Evolutionary conservation across 768 basidiomycete species (phyloP).

Genomic region (Neoboletus brunneissimus): DNA sequence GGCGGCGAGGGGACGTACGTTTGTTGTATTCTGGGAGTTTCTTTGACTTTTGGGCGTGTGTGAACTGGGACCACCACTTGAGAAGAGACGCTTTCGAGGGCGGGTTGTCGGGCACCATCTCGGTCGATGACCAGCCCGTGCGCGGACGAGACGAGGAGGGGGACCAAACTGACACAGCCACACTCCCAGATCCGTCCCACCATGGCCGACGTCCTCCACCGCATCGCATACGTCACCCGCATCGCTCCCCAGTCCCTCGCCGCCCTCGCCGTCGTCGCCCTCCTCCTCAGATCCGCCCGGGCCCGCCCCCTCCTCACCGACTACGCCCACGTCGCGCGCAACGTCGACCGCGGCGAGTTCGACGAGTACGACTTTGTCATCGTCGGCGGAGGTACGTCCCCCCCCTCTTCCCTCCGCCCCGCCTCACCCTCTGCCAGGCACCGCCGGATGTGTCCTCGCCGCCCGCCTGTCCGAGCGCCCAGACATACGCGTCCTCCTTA

Average conservation of each 20-base stretch:
- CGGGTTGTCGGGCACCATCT: conserved; percentile 31
- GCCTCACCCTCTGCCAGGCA: conserved; percentile 26
- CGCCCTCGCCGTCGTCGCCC: neutral
- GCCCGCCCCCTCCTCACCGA: conserved; percentile 1
- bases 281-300: too few species aligned
- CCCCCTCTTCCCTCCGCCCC: accelerated
- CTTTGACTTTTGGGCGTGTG: conserved; percentile 59
- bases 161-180: conserved; percentile 12
- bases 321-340: conserved; percentile 1
- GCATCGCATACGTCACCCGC: neutral
- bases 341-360: neutral
- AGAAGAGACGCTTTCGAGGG: conserved; percentile 60
- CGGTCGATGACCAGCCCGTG: too few species aligned
- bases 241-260: neutral
- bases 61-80: conserved; percentile 83
- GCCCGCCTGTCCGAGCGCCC: conserved; percentile 41
- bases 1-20: conserved; percentile 32
- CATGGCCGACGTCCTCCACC: neutral
- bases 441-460: conserved; percentile 46
- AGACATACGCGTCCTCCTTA: conserved; percentile 36
- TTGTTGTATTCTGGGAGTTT: conserved; percentile 46
- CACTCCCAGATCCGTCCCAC: neutral
- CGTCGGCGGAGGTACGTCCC: conserved; percentile 50
- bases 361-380: conserved; percentile 50
- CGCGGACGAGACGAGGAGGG: too few species aligned